Base-by-base conservation (phyloP, 1,284 basidiomycete genomes). In the Coniophora puteana region DNA sequence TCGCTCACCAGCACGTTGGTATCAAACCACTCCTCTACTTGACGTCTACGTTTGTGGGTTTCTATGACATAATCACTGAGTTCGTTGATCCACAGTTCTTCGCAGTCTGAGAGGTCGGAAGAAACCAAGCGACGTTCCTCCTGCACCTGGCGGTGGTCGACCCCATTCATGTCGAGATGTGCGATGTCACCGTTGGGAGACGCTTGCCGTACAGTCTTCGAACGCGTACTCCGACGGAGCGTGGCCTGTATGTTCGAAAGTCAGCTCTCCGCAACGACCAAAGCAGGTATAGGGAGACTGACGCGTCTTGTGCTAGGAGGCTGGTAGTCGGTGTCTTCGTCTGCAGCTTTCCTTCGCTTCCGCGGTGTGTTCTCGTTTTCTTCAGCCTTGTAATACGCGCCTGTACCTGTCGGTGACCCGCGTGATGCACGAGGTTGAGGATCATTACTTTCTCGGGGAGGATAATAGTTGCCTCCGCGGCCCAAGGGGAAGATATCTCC, bases 21-120 rank as follows among this genome's bases (percentile, higher is more conserved):
- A 55, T 83, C 79, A 51, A 87, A 89, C 69, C 76, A 85, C 30
- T 78, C 70, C 45, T 81, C 80, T 2, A 88, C 74, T 50, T 84
- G 78, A 35, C 74, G 76, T 58, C 79, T 76, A 36, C 85, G 77
- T 54, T 79, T 80, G 54, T 82, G 78, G 2, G 83, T 85, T 54
- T 87, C 80, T 24, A 80, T 55, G 40, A 78, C 68, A 53, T 89
- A 89, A 43, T 76, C 74, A 38, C 72, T 70, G 12, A 89, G 67
- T 51, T 85, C 85, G 23, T 66, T 69, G 38, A 69, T 63, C 86
- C 86, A 89, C 8, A 89, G 56, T 45, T 89, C 87, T 50, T 76
- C 74, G 49, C 79, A 86, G 46, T 88, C 87, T 25, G 85, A 84
- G 40, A 89, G 62, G 67, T 89, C 87, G 17, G 87, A 86, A 16